Evolutionary conservation across 352 stramenopile species (phyloP).

Genomic region (Pythium brachiatum): DNA sequence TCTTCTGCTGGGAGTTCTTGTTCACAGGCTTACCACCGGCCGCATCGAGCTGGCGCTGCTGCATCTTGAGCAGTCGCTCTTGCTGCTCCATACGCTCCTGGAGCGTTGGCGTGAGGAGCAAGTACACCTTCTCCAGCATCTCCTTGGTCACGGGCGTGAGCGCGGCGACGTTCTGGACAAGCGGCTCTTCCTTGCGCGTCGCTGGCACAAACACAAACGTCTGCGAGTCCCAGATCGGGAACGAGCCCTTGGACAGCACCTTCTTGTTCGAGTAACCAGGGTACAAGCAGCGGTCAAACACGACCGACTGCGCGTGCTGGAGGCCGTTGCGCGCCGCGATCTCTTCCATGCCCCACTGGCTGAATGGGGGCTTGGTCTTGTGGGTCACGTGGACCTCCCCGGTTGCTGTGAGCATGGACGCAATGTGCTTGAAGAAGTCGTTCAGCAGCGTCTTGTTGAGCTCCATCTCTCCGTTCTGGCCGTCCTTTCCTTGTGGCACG

Average conservation of each 20-base stretch:
- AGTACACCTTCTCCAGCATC: conserved; percentile 62
- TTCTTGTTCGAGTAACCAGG: conserved; percentile 96
- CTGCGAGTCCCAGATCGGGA: conserved; percentile 95
- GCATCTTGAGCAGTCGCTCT: conserved; percentile 27
- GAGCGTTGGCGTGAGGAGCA: conserved; percentile 59
- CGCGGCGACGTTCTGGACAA: conserved; percentile 10
- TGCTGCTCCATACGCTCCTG: conserved; percentile 44
- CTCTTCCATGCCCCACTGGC: conserved; percentile 81
- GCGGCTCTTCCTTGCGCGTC: conserved; percentile 20
- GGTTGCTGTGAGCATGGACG: conserved; percentile 37
- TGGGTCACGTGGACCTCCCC: conserved; percentile 94
- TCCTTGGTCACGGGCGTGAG: conserved; percentile 53
- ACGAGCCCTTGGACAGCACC: conserved; percentile 93
- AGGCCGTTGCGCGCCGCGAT: conserved; percentile 55
- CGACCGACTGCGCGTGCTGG: conserved; percentile 65
- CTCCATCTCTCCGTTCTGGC: conserved; percentile 96
- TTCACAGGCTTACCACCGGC: conserved; percentile 3
- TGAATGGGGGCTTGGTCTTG: conserved; percentile 94
- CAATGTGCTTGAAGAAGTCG: conserved; percentile 84
- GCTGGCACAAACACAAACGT: conserved; percentile 90
- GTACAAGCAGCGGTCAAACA: conserved; percentile 93
- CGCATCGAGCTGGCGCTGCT: conserved; percentile 34
- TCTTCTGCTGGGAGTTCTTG: conserved; percentile 25
- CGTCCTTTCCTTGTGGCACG: conserved; percentile 89
- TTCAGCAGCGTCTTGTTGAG: conserved; percentile 91